phyloP scores from a whole-genome alignment of 2,329 filamentous ascomycete species.

The Thelonectria blattea region DNA sequence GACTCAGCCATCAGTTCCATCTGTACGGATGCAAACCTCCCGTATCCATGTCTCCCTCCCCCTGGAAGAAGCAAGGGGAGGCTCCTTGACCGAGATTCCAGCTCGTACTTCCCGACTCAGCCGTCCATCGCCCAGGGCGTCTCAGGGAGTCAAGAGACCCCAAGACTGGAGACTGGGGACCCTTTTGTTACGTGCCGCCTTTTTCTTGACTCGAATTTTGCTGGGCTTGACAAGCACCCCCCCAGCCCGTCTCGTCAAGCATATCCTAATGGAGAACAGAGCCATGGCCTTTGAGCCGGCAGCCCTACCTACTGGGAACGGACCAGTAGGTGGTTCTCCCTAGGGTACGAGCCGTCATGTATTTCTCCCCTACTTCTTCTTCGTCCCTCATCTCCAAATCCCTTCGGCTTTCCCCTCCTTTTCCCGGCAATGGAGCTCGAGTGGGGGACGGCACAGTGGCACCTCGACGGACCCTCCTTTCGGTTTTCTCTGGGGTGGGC shows the following conservation, averaged over 20 bases:
- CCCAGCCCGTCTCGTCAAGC: neutral
- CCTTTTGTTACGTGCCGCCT: neutral
- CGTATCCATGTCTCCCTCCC: slow-evolving; percentile 1
- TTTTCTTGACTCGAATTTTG: neutral
- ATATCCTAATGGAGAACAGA: neutral
- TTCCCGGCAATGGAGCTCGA: slow-evolving; percentile 8
- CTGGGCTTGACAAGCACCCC: neutral
- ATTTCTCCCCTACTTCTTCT: neutral
- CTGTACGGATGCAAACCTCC: neutral
- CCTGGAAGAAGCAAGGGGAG: neutral
- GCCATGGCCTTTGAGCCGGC: neutral
- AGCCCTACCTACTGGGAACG: neutral
- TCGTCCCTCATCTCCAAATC: neutral
- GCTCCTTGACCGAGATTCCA: neutral
- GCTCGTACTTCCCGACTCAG: neutral
- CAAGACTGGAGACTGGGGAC: neutral
- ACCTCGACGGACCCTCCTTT: too few relatives aligned
- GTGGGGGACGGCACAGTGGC: slow-evolving; percentile 8
- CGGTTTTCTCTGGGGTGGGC: neutral
- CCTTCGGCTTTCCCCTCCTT: neutral
- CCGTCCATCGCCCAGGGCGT: neutral
- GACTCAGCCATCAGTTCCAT: neutral
- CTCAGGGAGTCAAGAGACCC: too few relatives aligned
- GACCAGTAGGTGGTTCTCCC: neutral
- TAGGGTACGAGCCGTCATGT: slow-evolving; percentile 2